A percentile compares a stretch with the other conserved stretches of the same genome.
Conservation (phyloP, 2,329 filamentous ascomycete genomes). For the Herpomyces periplanetae region DNA sequence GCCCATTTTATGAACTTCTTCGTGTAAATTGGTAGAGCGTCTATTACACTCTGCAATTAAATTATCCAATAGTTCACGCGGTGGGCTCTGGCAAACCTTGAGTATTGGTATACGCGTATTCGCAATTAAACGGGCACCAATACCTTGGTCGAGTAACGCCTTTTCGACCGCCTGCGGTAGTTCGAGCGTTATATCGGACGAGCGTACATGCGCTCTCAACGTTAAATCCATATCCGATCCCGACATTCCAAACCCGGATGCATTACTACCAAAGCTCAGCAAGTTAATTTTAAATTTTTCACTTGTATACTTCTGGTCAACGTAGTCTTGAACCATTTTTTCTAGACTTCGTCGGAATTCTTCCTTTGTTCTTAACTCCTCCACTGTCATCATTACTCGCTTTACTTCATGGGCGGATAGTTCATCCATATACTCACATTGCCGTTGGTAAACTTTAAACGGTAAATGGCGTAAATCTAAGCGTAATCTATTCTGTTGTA, state of each 20-base stretch:
- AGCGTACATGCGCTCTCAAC: constrained; percentile 20
- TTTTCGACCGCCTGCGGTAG: constrained; percentile 39
- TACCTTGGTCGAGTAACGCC: constrained; percentile 24
- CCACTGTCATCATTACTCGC: constrained; percentile 18
- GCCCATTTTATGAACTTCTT: background rate
- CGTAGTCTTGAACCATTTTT: constrained; percentile 17
- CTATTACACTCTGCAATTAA: constrained; percentile 22
- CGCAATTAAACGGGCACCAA: constrained; percentile 35
- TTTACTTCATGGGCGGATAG: constrained; percentile 12
- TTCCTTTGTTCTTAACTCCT: constrained; percentile 29
- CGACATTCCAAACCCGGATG: constrained; percentile 49
- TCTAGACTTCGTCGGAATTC: constrained; percentile 23
- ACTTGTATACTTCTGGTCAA: constrained; percentile 13
- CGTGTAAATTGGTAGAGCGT: no score
- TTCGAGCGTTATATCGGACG: constrained; percentile 15
- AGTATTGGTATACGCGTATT: constrained; percentile 52
- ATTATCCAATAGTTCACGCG: constrained; percentile 16
- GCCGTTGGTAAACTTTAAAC: no score
- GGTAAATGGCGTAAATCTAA: no score
- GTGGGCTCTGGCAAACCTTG: constrained; percentile 37
- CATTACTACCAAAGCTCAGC: constrained; percentile 41
- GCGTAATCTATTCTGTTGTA: no score
- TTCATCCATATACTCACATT: constrained; percentile 9
- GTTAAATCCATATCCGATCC: constrained; percentile 71
- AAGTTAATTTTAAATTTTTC: constrained; percentile 18